phyloP scores from a whole-genome alignment of 2,329 filamentous ascomycete species.

The Podosphaera xanthii region DNA sequence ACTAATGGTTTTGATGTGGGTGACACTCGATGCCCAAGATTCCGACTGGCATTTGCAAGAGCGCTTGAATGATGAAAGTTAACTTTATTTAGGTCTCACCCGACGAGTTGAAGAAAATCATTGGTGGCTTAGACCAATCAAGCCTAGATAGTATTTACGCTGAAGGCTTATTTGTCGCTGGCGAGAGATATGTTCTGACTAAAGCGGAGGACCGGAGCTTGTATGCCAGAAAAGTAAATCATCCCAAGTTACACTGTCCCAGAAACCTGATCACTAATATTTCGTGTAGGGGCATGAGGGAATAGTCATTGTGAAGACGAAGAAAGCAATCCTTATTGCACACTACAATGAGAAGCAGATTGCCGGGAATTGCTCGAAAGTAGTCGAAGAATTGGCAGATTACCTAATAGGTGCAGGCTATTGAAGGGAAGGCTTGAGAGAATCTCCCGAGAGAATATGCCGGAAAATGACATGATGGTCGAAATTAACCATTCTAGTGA shows the following conservation, averaged over 20 bases:
- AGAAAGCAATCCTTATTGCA: conserved; percentile 66
- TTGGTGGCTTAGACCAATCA: conserved; percentile 25
- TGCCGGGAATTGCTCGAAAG: conserved; percentile 53
- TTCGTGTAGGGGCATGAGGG: conserved; percentile 48
- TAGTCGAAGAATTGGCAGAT: conserved; percentile 64
- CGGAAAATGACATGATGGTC: background rate
- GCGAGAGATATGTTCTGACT: conserved; percentile 57
- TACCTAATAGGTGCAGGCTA: conserved; percentile 55
- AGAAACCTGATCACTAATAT: conserved; percentile 1
- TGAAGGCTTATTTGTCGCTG: conserved; percentile 53
- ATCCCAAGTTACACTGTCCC: background rate
- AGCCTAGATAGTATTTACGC: conserved; percentile 38
- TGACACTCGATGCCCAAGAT: conserved; percentile 1
- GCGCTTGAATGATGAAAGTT: conserved; percentile 1
- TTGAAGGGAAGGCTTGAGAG: conserved; percentile 22
- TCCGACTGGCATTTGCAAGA: background rate
- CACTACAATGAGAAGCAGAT: conserved; percentile 59
- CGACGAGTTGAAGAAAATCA: conserved; percentile 35
- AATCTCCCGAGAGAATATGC: background rate
- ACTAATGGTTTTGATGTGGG: conserved; percentile 35
- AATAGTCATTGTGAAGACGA: conserved; percentile 65
- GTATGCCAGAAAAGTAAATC: conserved; percentile 66
- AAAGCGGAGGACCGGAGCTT: conserved; percentile 55
- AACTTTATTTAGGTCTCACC: conserved; percentile 24
- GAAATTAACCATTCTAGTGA: background rate